Conservation (phyloP, 163 green algal species). For the Smithsoniella earleae region DNA sequence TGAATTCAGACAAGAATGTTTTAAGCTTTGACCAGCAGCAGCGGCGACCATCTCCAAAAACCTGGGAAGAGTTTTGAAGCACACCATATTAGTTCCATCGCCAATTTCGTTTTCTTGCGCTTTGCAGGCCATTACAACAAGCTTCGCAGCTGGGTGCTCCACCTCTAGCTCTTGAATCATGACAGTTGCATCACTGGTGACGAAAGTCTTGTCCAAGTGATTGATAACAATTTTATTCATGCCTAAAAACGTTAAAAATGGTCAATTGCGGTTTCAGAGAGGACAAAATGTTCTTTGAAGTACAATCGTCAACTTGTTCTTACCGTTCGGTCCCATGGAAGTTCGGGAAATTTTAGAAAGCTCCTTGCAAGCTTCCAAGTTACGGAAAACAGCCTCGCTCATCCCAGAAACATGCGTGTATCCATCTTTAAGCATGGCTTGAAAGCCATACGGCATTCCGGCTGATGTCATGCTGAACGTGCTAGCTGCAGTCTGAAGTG, state of each 20-base stretch:
- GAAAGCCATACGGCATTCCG: constrained; percentile 58
- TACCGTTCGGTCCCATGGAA: constrained; percentile 91
- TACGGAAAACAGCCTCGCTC: constrained; percentile 91
- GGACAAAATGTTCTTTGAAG: too few species aligned
- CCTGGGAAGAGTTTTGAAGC: too few species aligned
- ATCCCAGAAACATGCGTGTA: constrained; percentile 91
- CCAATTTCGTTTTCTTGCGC: constrained; percentile 94
- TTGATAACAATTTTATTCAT: constrained; percentile 99
- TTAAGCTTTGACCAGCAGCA: neutral
- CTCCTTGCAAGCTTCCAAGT: constrained; percentile 94
- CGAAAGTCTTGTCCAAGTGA: constrained; percentile 97
- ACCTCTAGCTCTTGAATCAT: constrained; percentile 96
- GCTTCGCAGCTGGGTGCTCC: constrained; percentile 89
- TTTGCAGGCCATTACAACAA: constrained; percentile 86
- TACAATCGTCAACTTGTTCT: neutral
- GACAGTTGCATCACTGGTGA: constrained; percentile 90
- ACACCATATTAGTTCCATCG: constrained; percentile 94
- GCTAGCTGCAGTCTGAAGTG: too few species aligned
- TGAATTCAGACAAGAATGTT: constrained; percentile 37
- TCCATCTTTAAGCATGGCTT: constrained; percentile 95
- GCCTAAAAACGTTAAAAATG: constrained; percentile 45
- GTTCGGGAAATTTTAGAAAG: constrained; percentile 84
- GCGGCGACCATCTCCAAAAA: too few species aligned
- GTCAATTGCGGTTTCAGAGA: neutral
- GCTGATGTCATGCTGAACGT: constrained; percentile 52